A percentile compares a stretch with the other conserved stretches of the same genome.
These are phyloP conservation scores for Xylariales sp. DNA, from an alignment of 2,329 filamentous ascomycete species.

Conservation along the genomic window DNA sequence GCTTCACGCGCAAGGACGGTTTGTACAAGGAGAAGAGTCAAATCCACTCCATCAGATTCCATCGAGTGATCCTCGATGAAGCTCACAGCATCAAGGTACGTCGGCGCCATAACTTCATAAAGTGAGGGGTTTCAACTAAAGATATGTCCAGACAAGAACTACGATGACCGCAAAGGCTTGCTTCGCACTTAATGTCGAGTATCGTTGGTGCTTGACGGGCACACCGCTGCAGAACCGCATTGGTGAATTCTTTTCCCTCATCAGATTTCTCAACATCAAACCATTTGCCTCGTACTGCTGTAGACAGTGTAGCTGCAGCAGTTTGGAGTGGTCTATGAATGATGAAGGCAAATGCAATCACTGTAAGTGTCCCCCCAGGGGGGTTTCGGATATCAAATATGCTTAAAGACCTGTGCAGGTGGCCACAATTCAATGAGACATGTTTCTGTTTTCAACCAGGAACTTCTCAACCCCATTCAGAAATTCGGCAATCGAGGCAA, in stretches of 20 bases:
- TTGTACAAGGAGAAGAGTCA: constrained; percentile 74
- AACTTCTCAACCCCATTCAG: constrained; percentile 81
- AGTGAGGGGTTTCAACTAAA: constrained; percentile 8
- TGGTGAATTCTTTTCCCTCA: constrained; percentile 91
- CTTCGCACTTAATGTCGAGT: constrained; percentile 81
- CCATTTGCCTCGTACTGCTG: constrained; percentile 95
- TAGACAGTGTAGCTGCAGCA: constrained; percentile 76
- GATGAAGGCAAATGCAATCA: constrained; percentile 64
- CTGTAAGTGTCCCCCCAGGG: constrained; percentile 52
- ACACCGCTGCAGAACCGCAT: constrained; percentile 97
- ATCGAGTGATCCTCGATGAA: constrained; percentile 91
- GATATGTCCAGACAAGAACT: constrained; percentile 56
- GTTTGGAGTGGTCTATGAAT: constrained; percentile 79
- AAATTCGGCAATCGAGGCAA: constrained; percentile 55
- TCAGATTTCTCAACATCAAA: constrained; percentile 83
- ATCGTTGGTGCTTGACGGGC: constrained; percentile 94
- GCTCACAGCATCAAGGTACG: constrained; percentile 84
- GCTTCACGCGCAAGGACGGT: constrained; percentile 76
- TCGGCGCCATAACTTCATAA: constrained; percentile 14
- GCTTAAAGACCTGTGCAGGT: constrained; percentile 17
- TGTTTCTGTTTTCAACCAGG: constrained; percentile 88
- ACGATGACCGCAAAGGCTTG: constrained; percentile 94
- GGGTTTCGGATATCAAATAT: background rate
- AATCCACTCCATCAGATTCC: constrained; percentile 83
- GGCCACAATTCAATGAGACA: constrained; percentile 35